Evolutionary conservation across 306 rosid species (phyloP).

Genomic region (Gynostemma pentaphyllum): DNA sequence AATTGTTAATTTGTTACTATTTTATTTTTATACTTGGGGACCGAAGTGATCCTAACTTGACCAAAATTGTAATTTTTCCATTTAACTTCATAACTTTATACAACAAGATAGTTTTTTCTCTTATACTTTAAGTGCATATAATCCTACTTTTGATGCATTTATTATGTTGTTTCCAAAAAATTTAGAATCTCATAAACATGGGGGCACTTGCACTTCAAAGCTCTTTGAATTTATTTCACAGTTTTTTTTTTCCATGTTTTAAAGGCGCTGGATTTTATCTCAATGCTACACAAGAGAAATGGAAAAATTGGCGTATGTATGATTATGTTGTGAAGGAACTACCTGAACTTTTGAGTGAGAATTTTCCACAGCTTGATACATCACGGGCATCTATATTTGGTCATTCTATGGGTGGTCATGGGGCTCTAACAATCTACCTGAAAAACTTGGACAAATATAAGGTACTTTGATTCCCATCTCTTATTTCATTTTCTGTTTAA

Average conservation of each 20-base stretch:
- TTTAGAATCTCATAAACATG: background rate
- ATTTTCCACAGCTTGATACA: conserved; percentile 70
- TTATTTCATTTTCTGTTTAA: conserved; percentile 1
- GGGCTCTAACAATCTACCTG: conserved; percentile 81
- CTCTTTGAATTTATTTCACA: background rate
- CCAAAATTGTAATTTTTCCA: too few species aligned
- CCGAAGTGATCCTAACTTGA: too few species aligned
- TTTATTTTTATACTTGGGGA: too few species aligned
- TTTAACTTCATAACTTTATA: background rate
- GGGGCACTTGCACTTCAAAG: background rate
- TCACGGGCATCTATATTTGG: conserved; percentile 78
- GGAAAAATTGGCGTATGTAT: conserved; percentile 98
- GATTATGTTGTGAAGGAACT: conserved; percentile 86
- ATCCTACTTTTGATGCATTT: background rate
- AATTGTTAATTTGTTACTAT: too few species aligned
- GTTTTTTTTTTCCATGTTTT: background rate
- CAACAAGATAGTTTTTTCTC: background rate
- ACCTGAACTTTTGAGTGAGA: conserved; percentile 62
- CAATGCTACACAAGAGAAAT: conserved; percentile 90
- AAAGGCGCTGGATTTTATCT: conserved; percentile 94
- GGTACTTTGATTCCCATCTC: conserved; percentile 29
- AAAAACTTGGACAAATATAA: conserved; percentile 77
- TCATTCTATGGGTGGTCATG: conserved; percentile 98
- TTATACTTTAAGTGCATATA: background rate
- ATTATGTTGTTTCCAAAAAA: background rate